These are phyloP conservation scores for Magnusiomyces paraingens DNA, from an alignment of 1,139 yeast genomes.

Conservation along the genomic window DNA sequence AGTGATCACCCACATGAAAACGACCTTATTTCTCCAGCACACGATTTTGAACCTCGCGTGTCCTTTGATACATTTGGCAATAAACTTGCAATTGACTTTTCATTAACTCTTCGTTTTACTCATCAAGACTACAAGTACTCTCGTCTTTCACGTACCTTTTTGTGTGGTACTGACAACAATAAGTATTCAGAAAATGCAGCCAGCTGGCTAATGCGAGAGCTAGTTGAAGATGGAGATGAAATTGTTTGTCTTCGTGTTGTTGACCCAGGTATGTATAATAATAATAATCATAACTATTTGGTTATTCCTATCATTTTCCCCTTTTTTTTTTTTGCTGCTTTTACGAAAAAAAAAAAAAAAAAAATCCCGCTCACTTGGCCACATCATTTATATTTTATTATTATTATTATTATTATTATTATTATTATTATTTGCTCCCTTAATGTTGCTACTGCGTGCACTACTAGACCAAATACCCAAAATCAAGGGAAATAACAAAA, in stretches of 20 bases:
- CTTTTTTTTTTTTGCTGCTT: neutral
- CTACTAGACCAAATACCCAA: too few species aligned
- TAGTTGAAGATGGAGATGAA: constrained; percentile 59
- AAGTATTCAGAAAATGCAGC: constrained; percentile 53
- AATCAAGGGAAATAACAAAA: too few species aligned
- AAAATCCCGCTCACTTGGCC: too few species aligned
- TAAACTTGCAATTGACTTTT: constrained; percentile 36
- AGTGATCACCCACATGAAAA: too few species aligned
- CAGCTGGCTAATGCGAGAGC: constrained; percentile 60
- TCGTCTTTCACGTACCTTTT: constrained; percentile 53
- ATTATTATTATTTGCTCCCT: too few species aligned
- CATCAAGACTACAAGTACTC: constrained; percentile 51
- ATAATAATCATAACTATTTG: neutral
- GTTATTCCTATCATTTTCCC: neutral
- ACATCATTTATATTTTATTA: too few species aligned
- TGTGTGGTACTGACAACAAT: constrained; percentile 57
- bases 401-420: too few species aligned
- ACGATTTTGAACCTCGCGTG: constrained; percentile 33
- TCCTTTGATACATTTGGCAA: constrained; percentile 50
- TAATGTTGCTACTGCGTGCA: too few species aligned
- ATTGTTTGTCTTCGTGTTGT: constrained; percentile 54
- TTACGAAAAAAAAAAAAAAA: neutral
- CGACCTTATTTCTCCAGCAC: constrained; percentile 14
- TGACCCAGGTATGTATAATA: constrained; percentile 34
- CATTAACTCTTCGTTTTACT: constrained; percentile 49